Evolutionary conservation across 2,329 filamentous ascomycete genomes (phyloP), one percentile per base, ranked within the genome.

Genomic region (Nemania sp.): DNA sequence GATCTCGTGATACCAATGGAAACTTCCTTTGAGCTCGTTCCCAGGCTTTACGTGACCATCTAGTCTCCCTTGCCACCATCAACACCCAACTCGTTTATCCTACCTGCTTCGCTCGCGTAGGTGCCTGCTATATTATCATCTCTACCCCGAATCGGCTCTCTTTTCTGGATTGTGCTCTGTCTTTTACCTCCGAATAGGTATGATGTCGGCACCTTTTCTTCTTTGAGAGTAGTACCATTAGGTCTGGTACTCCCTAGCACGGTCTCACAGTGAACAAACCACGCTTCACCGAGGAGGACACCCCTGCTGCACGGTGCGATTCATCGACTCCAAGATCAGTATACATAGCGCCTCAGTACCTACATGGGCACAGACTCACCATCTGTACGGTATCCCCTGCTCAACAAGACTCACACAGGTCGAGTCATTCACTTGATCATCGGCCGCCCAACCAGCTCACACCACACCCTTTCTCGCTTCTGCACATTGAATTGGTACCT

Each of bases 371-470:
- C 46, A 37, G 36, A 44, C 51, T 12, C 6, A 30, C 44, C 12
- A 54, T 34, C 34, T 33, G 36, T 33, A 41, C 28, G 7, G 4
- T 23, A 34, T 48, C 33, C 52, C 49, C 20, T 52, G 41, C 41
- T 31, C 4, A 37, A 28, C 50, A 48, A 52, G 44, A 54, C 30
- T 52, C 48, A 52, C 45, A 39, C 31, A 41, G 54, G 59, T 61
- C 62, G 66, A 68, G 66, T 68, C 65, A 68, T 68, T 68, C 59
- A 60, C 46, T 66, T 68, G 66, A 67, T 67, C 60, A 64, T 67
- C 64, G 64, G 65, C 62, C 61, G 57, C 57, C 54, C 62, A 64
- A 58, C 54, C 62, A 64, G 57, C 52, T 43, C 42, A 43, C 19
- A 50, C 24, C 28, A 44, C 20, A 34, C 31, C 31, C 30, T 46